Conservation (phyloP, 2,329 filamentous ascomycete species). For the Daldinia sp. region DNA sequence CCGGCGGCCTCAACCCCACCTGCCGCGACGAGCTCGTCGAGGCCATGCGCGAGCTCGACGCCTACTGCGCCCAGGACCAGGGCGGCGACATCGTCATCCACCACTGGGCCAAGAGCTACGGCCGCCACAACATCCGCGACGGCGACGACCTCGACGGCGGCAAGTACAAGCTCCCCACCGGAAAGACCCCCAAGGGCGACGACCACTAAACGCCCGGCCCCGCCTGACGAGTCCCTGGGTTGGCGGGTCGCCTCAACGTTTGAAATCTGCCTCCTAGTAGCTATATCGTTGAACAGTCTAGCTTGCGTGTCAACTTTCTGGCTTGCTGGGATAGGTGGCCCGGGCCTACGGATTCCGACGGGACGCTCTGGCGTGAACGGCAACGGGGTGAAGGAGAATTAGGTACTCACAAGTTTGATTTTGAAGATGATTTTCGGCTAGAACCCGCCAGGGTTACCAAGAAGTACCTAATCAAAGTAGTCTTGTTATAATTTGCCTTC, state of each 20-base stretch:
- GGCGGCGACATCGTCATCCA: slow-evolving; percentile 25
- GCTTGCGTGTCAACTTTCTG: not conserved
- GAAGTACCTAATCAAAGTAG: too few species aligned
- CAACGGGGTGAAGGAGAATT: too few species aligned
- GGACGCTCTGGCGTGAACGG: too few species aligned
- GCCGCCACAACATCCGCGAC: slow-evolving; percentile 24
- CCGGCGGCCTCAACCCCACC: slow-evolving; percentile 20
- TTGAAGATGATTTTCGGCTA: too few species aligned
- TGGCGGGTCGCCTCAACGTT: too few species aligned
- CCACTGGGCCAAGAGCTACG: slow-evolving; percentile 23
- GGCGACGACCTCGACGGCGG: slow-evolving; percentile 4
- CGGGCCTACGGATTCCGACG: too few species aligned
- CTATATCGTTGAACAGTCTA: not conserved
- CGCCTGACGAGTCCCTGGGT: too few species aligned
- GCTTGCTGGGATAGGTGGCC: too few species aligned
- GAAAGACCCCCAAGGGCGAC: not conserved
- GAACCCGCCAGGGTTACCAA: too few species aligned
- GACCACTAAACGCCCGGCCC: not conserved
- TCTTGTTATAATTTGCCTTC: too few species aligned
- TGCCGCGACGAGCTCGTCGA: slow-evolving; percentile 24
- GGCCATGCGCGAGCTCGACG: slow-evolving; percentile 32
- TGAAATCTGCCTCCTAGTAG: too few species aligned
- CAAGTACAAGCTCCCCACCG: not conserved
- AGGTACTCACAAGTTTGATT: too few species aligned
- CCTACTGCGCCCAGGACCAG: slow-evolving; percentile 8